Conservation (phyloP, 176 grass and related monocot species). For the Tuctoria greenei region DNA sequence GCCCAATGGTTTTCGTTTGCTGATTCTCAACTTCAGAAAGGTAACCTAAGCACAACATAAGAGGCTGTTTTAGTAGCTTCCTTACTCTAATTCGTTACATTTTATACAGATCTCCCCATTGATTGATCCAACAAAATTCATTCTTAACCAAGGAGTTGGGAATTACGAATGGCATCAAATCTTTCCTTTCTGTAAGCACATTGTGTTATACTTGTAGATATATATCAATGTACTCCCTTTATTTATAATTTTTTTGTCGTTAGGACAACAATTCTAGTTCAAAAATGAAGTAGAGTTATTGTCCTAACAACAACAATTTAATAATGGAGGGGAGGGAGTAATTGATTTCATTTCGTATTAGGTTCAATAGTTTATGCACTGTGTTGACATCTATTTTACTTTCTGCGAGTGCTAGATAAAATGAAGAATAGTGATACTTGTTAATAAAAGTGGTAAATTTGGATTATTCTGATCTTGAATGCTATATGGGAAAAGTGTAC, state of each 20-base stretch:
- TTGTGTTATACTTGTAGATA: slow-evolving; percentile 19
- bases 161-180: slow-evolving; percentile 76
- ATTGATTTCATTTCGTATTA: background rate
- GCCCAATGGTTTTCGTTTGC: background rate
- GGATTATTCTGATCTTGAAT: background rate
- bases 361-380: slow-evolving; percentile 6
- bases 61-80: background rate
- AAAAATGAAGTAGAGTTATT: too few relatives aligned
- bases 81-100: slow-evolving; percentile 19
- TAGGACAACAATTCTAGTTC: too few relatives aligned
- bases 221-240: background rate
- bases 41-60: background rate
- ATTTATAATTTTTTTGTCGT: too few relatives aligned
- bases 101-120: slow-evolving; percentile 62
- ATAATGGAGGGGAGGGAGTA: background rate
- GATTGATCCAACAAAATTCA: slow-evolving; percentile 72
- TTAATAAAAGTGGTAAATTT: too few relatives aligned
- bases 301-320: too few relatives aligned
- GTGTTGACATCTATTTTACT: background rate
- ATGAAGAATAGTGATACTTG: too few relatives aligned
- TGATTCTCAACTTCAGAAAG: background rate
- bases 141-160: slow-evolving; percentile 40
- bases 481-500: background rate
- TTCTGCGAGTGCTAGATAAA: background rate
- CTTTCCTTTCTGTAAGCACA: slow-evolving; percentile 66